Base-by-base conservation (phyloP, 495 filamentous ascomycete genomes). In the Neurospora intermedia region DNA sequence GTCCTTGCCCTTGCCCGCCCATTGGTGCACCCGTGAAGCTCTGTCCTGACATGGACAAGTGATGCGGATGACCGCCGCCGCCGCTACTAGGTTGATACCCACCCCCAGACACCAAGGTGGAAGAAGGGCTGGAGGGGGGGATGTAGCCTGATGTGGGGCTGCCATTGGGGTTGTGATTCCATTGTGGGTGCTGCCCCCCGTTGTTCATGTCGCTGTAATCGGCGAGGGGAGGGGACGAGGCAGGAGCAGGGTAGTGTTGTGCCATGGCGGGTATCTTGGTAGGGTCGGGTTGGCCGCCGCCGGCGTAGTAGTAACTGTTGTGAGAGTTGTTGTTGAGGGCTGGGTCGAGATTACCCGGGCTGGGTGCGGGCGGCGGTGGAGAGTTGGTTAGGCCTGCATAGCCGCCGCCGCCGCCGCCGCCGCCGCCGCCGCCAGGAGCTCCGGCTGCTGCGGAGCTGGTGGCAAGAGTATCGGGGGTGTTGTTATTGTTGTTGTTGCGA, bases 401-500 rank as follows among this genome's bases (percentile, higher is more conserved):
- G 27, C 42, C 41, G 11, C 18, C 38, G 20, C 38, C 38, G 20
- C 38, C 40, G 46, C 45, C 40, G 46, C 45, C 39, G 11, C 18
- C 38, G 27, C 42, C 41, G 11, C 18, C 38, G 46, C 45, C 40
- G 46, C 45, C 39, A 2, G 45, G 45, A 59, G 45, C 42, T 18
- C 43, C 40, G 38, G 20, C 70, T 66, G 70, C 31, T 27, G 41
- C 43, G 3, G 70, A n/a, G 45, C 20, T 72, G 9, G 40, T 41
- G 9, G 54, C 54, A 6, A 23, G 54, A 62, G 43, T 72, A 45
- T 31, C 48, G 18, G n/a, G 62, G 40, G 45, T 41, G 40, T 41
- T 41, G 40, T 41, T 75, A 70, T 41, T 75, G 70, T 62, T 43
- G 70, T 41, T 69, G 35, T 69, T 41, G 43, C 48, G 13, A 59